These are phyloP conservation scores for Kodamaea sagamina DNA, from an alignment of 805 yeast species.

Conservation along the genomic window DNA sequence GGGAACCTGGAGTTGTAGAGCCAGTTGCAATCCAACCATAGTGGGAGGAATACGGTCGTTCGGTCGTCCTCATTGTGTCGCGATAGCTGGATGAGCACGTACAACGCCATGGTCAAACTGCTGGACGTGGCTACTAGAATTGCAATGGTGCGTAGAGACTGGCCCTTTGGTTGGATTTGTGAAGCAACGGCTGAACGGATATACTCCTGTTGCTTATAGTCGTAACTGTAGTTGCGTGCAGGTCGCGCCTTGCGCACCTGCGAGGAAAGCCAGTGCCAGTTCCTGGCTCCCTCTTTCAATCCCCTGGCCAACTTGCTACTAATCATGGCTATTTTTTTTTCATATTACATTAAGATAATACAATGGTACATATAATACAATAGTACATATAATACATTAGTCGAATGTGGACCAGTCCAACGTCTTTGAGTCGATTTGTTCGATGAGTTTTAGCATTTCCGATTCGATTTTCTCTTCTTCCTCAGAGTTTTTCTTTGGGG, in stretches of 20 bases:
- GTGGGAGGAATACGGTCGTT: constrained; percentile 23
- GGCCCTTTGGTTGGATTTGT: constrained; percentile 15
- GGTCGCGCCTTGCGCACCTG: too few relatives aligned
- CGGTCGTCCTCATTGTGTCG: constrained; percentile 14
- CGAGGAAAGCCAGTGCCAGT: too few relatives aligned
- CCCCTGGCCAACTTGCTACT: neutral
- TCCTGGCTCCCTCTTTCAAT: too few relatives aligned
- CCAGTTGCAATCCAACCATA: constrained; percentile 32
- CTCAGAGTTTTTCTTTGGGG: constrained; percentile 4
- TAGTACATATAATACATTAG: constrained; percentile 14
- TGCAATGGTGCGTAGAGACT: constrained; percentile 24
- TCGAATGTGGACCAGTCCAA: constrained; percentile 38
- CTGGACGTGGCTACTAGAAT: constrained; percentile 24
- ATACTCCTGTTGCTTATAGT: neutral
- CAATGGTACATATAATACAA: neutral
- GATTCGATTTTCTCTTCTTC: constrained; percentile 15
- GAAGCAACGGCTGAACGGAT: constrained; percentile 5
- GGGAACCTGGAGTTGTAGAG: constrained; percentile 23
- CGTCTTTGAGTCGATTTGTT: constrained; percentile 28
- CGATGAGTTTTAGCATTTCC: constrained; percentile 31
- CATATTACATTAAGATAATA: neutral
- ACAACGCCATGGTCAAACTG: constrained; percentile 26
- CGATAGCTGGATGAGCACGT: constrained; percentile 22
- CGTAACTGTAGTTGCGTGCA: neutral
- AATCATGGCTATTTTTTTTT: neutral